A percentile compares a stretch with the other conserved stretches of the same genome.
These are phyloP conservation scores for Crucibulum laeve DNA, from an alignment of 768 basidiomycete species.

Conservation along the genomic window DNA sequence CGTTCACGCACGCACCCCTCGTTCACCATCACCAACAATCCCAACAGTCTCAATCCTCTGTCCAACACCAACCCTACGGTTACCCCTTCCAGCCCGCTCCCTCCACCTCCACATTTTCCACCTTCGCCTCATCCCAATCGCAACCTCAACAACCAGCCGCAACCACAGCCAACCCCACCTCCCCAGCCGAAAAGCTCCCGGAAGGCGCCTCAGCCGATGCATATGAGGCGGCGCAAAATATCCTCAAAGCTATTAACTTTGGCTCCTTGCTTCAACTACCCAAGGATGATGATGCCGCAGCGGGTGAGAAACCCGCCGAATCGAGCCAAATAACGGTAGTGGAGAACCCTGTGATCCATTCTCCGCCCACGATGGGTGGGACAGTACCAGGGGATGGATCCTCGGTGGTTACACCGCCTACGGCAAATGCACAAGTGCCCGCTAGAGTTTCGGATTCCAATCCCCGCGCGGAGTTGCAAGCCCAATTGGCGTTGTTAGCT, in stretches of 20 bases:
- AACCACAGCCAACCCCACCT: conserved; percentile 8
- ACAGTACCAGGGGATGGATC: not conserved
- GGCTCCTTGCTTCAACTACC: conserved; percentile 44
- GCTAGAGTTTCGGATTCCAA: conserved; percentile 10
- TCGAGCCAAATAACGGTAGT: not conserved
- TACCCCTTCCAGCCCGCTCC: conserved; percentile 24
- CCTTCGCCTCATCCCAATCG: conserved; percentile 16
- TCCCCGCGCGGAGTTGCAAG: conserved; percentile 66
- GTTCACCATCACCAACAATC: conserved; percentile 29
- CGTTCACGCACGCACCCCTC: conserved; percentile 58
- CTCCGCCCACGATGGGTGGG: not conserved
- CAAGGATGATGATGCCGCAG: conserved; percentile 5
- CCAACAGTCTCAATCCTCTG: conserved; percentile 21
- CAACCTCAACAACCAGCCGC: conserved; percentile 15
- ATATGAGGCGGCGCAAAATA: conserved; percentile 76
- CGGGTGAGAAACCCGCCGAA: not conserved
- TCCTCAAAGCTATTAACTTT: conserved; percentile 75
- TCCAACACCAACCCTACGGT: conserved; percentile 34
- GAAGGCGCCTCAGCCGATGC: conserved; percentile 48
- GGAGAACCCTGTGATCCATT: not conserved
- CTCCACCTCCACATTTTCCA: conserved; percentile 10
- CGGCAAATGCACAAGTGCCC: not conserved
- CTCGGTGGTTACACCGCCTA: not conserved
- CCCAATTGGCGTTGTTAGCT: conserved; percentile 67
- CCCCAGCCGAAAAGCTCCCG: conserved; percentile 17